A percentile compares a stretch with the other conserved stretches of the same genome.
Conservation (phyloP, 176 grass and related monocot genomes). For the Zea luxurians region DNA sequence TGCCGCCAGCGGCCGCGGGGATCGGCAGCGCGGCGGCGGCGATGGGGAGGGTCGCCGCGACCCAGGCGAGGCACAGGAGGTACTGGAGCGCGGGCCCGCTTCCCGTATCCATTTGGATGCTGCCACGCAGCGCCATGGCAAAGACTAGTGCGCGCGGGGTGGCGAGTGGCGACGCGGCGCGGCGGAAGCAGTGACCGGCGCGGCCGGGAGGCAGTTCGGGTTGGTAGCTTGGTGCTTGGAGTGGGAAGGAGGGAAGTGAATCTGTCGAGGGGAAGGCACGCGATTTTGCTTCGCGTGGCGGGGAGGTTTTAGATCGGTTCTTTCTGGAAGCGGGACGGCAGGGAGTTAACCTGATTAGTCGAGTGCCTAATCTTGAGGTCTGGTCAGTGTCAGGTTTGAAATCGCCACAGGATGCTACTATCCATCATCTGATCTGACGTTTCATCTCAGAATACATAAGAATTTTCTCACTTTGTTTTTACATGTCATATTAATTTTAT, state of each 20-base stretch:
- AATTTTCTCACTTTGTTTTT: no score
- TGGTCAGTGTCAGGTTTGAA: neutral
- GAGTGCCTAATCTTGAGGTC: neutral
- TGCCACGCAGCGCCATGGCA: neutral
- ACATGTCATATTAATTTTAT: no score
- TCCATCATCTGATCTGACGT: neutral
- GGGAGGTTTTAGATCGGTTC: conserved; percentile 15
- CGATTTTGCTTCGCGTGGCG: conserved; percentile 28
- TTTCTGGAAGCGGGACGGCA: neutral
- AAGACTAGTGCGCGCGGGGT: neutral
- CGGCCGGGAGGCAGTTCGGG: neutral
- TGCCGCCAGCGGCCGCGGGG: conserved; percentile 35
- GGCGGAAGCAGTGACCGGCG: neutral
- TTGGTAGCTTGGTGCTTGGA: neutral
- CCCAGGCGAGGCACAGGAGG: conserved; percentile 50
- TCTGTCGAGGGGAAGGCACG: neutral
- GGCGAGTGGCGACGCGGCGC: neutral
- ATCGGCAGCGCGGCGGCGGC: conserved; percentile 47
- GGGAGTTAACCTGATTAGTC: neutral
- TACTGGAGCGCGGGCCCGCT: conserved; percentile 26
- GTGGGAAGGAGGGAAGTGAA: neutral
- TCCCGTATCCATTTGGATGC: conserved; percentile 38
- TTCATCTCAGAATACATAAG: neutral
- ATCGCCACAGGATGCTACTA: neutral
- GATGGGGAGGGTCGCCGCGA: conserved; percentile 53